Evolutionary conservation across 371 early-diverging fungal genomes (phyloP).

Genomic region (Basidiobolus meristosporus): DNA sequence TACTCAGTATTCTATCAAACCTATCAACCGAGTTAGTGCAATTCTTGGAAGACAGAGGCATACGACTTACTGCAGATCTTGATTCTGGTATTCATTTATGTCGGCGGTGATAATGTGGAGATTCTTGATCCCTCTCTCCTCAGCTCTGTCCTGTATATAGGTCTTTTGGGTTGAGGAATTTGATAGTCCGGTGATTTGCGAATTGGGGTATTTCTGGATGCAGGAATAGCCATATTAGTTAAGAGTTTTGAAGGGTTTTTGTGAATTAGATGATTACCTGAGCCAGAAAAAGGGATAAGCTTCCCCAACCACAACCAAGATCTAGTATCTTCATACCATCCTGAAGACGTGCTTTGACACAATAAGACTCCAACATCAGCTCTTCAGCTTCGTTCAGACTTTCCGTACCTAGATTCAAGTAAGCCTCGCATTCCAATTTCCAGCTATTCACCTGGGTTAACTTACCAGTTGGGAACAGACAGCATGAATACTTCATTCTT

Average conservation of each 20-base stretch:
- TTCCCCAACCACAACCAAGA: conserved; percentile 41
- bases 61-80: conserved; percentile 1
- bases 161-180: conserved; percentile 25
- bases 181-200: conserved; percentile 20
- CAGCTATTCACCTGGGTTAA: background rate
- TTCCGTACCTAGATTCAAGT: conserved; percentile 1
- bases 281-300: conserved; percentile 20
- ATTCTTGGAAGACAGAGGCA: background rate
- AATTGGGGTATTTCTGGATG: conserved; percentile 18
- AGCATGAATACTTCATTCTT: conserved; percentile 32
- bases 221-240: background rate
- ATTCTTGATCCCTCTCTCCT: conserved; percentile 16
- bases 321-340: conserved; percentile 32
- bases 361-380: conserved; percentile 33
- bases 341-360: conserved; percentile 14
- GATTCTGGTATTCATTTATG: conserved; percentile 12
- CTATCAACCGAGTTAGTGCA: conserved; percentile 2
- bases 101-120: conserved; percentile 25
- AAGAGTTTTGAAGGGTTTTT: background rate
- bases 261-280: conserved; percentile 8
- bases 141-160: conserved; percentile 15
- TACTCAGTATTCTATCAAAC: conserved; percentile 26
- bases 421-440: background rate
- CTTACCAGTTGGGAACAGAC: conserved; percentile 20
- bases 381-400: conserved; percentile 26